phyloP scores from a whole-genome alignment of 331 rosid species.

The Quercus tomentella region DNA sequence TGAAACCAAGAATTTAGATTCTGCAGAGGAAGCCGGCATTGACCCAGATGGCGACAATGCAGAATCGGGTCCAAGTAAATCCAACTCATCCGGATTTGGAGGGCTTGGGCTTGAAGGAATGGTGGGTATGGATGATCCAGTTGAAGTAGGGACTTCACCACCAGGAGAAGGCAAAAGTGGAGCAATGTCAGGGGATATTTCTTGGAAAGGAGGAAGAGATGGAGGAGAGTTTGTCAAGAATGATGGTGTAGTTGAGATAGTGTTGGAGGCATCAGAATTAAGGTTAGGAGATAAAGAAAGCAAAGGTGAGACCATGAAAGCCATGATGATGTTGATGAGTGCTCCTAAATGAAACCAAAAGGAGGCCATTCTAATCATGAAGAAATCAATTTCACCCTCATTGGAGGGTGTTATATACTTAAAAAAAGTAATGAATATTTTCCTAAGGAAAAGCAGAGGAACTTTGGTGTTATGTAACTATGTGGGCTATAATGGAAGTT shows the following conservation, averaged over 20 bases:
- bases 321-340: slow-evolving; percentile 27
- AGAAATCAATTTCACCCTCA: slow-evolving; percentile 20
- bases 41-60: slow-evolving; percentile 62
- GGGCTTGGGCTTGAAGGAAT: slow-evolving; percentile 89
- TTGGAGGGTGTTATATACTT: slow-evolving; percentile 12
- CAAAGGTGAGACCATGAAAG: slow-evolving; percentile 44
- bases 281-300: slow-evolving; percentile 35
- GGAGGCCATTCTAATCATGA: slow-evolving; percentile 64
- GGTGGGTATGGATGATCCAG: slow-evolving; percentile 61
- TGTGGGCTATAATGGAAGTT: slow-evolving; percentile 32
- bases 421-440: not conserved
- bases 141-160: slow-evolving; percentile 52
- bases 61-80: slow-evolving; percentile 46
- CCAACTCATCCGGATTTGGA: slow-evolving; percentile 66
- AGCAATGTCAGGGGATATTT: slow-evolving; percentile 73
- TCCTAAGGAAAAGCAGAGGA: slow-evolving; percentile 12
- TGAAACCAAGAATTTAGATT: slow-evolving; percentile 27
- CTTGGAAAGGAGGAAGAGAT: slow-evolving; percentile 41
- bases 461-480: not conserved
- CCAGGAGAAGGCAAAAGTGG: slow-evolving; percentile 89
- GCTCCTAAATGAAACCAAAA: slow-evolving; percentile 36
- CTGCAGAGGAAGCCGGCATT: slow-evolving; percentile 41
- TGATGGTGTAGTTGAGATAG: slow-evolving; percentile 45
- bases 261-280: slow-evolving; percentile 28
- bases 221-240: slow-evolving; percentile 31